Evolutionary conservation across 352 stramenopile species (phyloP).

Genomic region (Globisporangium echinulatum): DNA sequence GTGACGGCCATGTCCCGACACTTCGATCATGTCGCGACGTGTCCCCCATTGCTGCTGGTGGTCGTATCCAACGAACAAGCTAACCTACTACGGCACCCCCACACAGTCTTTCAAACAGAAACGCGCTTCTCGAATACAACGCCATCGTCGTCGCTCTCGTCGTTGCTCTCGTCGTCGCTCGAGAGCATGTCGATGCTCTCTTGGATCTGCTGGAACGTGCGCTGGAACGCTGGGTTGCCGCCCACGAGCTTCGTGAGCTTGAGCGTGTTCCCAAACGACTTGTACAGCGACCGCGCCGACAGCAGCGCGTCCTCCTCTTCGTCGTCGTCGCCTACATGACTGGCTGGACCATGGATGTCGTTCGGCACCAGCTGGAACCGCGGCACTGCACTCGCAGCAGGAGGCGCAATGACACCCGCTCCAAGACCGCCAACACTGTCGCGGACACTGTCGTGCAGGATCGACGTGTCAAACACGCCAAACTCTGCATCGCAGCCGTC

Average conservation of each 20-base stretch:
- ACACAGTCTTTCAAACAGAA: not conserved
- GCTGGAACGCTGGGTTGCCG: conserved; percentile 41
- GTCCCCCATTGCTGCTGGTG: not conserved
- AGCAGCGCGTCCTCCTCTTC: conserved; percentile 33
- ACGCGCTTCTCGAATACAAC: not conserved
- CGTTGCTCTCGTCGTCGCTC: conserved; percentile 38
- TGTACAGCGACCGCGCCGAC: conserved; percentile 35
- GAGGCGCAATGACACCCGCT: not conserved
- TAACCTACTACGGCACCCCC: not conserved
- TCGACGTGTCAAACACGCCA: conserved; percentile 18
- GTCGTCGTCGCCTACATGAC: not conserved
- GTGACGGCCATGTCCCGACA: not conserved
- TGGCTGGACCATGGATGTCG: not conserved
- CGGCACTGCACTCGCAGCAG: not conserved
- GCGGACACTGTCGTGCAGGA: conserved; percentile 12
- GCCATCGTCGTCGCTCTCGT: conserved; percentile 16
- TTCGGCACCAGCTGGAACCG: not conserved
- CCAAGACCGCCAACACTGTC: not conserved
- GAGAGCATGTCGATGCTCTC: conserved; percentile 49
- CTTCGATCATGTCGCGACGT: not conserved
- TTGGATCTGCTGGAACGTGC: conserved; percentile 55
- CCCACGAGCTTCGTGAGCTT: conserved; percentile 38
- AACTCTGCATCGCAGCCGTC: conserved; percentile 1
- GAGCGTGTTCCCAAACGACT: conserved; percentile 39
- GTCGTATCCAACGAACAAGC: not conserved